Conservation (phyloP, 2,329 filamentous ascomycete genomes). For the Bipolaris oryzae region DNA sequence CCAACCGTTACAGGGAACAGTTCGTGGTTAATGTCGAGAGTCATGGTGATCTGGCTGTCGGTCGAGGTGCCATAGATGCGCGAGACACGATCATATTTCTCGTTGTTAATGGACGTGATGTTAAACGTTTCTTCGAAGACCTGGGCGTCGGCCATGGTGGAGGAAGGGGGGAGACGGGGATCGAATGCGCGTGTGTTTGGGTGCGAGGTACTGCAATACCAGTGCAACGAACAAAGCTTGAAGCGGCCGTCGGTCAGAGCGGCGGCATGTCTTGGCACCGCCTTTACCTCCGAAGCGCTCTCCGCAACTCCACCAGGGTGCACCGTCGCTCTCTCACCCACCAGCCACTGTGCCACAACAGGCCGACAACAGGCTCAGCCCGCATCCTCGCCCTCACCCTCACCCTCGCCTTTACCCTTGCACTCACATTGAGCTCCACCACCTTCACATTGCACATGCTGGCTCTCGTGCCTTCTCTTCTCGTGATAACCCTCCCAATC, state of each 20-base stretch:
- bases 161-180: neutral
- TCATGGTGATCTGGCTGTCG: conserved; percentile 78
- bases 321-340: neutral
- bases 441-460: neutral
- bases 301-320: conserved; percentile 14
- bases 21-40: conserved; percentile 92
- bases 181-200: neutral
- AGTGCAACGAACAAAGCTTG: conserved; percentile 22
- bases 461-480: neutral
- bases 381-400: neutral
- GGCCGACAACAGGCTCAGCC: neutral
- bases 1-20: conserved; percentile 78
- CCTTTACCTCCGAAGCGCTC: conserved; percentile 19
- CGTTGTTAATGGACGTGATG: conserved; percentile 76
- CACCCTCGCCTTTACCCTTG: neutral
- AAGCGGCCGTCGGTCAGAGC: conserved; percentile 12
- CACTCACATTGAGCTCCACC: neutral
- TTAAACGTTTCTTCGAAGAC: conserved; percentile 94
- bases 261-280: conserved; percentile 11
- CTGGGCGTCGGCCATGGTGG: conserved; percentile 77
- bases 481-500: conserved; percentile 1
- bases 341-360: neutral
- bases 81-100: conserved; percentile 94
- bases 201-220: neutral
- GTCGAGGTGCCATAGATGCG: conserved; percentile 79